phyloP scores from a whole-genome alignment of 768 basidiomycete genomes.

The Gymnopilus dilepis region DNA sequence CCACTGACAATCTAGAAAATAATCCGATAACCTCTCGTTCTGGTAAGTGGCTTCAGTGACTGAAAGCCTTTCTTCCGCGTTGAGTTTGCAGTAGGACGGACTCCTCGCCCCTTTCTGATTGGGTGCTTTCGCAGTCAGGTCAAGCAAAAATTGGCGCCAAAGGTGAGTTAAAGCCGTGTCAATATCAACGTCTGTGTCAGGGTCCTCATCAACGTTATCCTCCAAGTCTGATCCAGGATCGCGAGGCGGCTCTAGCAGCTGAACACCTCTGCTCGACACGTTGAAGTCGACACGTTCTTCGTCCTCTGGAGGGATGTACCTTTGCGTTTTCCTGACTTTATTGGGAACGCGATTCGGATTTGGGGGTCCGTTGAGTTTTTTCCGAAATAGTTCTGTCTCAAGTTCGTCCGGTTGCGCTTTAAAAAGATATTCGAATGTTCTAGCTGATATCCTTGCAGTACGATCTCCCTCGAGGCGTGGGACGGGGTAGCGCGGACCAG shows the following conservation, averaged over 20 bases:
- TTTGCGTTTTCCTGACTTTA: background rate
- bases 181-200: too few species aligned
- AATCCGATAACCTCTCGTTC: constrained; percentile 18
- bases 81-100: constrained; percentile 21
- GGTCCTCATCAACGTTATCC: too few species aligned
- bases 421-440: constrained; percentile 18
- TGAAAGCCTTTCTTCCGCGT: background rate
- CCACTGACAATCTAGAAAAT: constrained; percentile 12
- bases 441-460: background rate
- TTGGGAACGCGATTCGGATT: background rate
- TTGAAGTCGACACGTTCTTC: background rate
- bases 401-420: background rate
- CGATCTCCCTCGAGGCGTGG: background rate
- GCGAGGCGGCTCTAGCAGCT: too few species aligned
- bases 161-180: too few species aligned
- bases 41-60: constrained; percentile 18
- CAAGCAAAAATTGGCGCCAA: too few species aligned
- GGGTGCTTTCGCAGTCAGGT: too few species aligned
- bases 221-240: too few species aligned
- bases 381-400: background rate
- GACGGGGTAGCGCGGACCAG: background rate
- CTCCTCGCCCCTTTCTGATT: background rate
- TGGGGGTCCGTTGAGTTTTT: background rate
- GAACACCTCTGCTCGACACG: too few species aligned
- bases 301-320: background rate